These are phyloP conservation scores for Zasmidium angulare DNA, from an alignment of 2,329 filamentous ascomycete species.

Conservation along the genomic window DNA sequence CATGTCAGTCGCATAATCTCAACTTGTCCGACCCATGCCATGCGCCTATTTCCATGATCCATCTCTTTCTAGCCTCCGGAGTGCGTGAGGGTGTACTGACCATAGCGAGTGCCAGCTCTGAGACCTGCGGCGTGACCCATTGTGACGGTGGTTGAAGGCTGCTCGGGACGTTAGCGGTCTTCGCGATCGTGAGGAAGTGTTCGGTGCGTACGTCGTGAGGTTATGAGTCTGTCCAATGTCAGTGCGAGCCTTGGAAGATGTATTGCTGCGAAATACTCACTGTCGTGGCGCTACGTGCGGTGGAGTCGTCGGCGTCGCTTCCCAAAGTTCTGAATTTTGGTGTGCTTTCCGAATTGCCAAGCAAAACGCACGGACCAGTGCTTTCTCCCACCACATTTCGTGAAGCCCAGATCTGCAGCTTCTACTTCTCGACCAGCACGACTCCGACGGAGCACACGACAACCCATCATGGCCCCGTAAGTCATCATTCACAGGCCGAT, in stretches of 20 bases:
- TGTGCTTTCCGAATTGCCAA: not conserved
- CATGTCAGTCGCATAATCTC: constrained; percentile 21
- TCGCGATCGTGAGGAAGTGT: not conserved
- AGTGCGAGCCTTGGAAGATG: constrained; percentile 2
- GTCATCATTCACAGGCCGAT: constrained; percentile 12
- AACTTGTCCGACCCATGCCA: constrained; percentile 5
- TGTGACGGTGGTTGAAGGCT: constrained; percentile 38
- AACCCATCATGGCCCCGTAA: constrained; percentile 29
- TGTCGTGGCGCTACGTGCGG: constrained; percentile 11
- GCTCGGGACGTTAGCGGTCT: constrained; percentile 18
- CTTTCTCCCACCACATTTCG: not conserved
- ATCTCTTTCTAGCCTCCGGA: constrained; percentile 7
- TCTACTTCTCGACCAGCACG: not conserved
- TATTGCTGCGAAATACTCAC: constrained; percentile 4
- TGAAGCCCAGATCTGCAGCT: not conserved
- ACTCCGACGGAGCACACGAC: constrained; percentile 14
- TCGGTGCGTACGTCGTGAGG: constrained; percentile 14
- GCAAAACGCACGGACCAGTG: not conserved
- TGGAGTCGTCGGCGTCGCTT: not conserved
- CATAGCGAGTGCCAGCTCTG: constrained; percentile 44
- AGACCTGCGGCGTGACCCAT: constrained; percentile 57
- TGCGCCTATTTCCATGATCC: constrained; percentile 3
- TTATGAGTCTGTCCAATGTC: constrained; percentile 11
- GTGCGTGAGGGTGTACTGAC: constrained; percentile 29
- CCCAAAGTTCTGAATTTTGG: not conserved